Evolutionary conservation across 2,329 filamentous ascomycete genomes (phyloP).

Genomic region (Ascochyta pisi): DNA sequence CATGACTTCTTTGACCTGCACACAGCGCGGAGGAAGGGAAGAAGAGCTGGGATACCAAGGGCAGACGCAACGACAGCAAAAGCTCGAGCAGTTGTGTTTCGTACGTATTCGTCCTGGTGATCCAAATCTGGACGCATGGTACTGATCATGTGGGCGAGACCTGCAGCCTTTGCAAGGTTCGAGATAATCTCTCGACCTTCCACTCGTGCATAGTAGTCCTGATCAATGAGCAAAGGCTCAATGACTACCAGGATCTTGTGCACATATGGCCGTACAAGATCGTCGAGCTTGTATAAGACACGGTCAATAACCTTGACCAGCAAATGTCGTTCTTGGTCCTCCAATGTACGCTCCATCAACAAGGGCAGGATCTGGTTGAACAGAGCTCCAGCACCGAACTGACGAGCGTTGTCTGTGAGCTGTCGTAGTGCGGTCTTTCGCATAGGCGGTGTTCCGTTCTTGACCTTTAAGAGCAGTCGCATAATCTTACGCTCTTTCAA

Average conservation of each 20-base stretch:
- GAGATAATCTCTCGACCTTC: constrained; percentile 99
- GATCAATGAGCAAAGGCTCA: constrained; percentile 97
- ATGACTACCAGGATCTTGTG: constrained; percentile 99
- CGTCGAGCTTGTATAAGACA: constrained; percentile 97
- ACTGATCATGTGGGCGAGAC: constrained; percentile 98
- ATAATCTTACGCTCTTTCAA: constrained; percentile 99
- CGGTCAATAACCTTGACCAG: constrained; percentile 99
- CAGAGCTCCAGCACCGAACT: constrained; percentile 90
- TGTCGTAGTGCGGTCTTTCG: constrained; percentile 96
- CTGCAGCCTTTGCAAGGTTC: constrained; percentile 94
- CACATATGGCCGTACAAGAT: constrained; percentile 92
- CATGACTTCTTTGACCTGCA: constrained; percentile 99
- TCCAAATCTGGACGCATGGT: constrained; percentile 99
- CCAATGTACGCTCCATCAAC: constrained; percentile 96
- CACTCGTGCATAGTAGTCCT: constrained; percentile 98
- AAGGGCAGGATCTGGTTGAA: constrained; percentile 98
- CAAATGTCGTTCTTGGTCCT: constrained; percentile 97
- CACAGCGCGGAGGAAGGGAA: constrained; percentile 93
- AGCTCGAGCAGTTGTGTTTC: constrained; percentile 95
- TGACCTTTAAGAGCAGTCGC: constrained; percentile 94
- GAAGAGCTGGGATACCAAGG: constrained; percentile 89
- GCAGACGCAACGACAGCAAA: constrained; percentile 98
- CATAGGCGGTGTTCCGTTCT: constrained; percentile 99
- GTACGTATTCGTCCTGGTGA: constrained; percentile 96
- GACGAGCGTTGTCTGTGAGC: constrained; percentile 94